These are phyloP conservation scores for Geotrichum candidum DNA, from an alignment of 1,139 yeast genomes.

Conservation along the genomic window DNA sequence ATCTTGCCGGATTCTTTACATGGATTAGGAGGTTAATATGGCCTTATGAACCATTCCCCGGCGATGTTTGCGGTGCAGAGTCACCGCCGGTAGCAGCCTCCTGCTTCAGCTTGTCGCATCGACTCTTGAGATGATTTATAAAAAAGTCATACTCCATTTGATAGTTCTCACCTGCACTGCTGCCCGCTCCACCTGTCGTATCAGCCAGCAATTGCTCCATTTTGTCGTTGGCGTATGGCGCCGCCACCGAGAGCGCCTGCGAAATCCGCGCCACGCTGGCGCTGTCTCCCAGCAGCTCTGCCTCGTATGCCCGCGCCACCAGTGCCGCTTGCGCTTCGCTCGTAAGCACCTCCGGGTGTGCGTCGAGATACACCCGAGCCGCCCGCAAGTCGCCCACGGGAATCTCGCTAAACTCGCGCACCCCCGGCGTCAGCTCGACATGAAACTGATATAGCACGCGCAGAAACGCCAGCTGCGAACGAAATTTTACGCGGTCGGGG, in stretches of 20 bases:
- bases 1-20: too few relatives aligned
- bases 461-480: neutral
- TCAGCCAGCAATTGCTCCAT: neutral
- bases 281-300: neutral
- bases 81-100: neutral
- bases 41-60: too few relatives aligned
- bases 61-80: neutral
- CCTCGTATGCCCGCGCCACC: neutral
- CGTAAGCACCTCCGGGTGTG: slow-evolving; percentile 52
- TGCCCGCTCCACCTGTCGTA: neutral
- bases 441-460: neutral
- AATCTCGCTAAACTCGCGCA: slow-evolving; percentile 52
- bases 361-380: slow-evolving; percentile 48
- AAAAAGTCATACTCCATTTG: neutral
- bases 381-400: slow-evolving; percentile 43
- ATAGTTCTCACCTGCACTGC: neutral
- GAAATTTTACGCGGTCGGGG: slow-evolving; percentile 56
- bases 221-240: neutral
- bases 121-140: neutral
- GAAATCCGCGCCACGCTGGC: neutral
- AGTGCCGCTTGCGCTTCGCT: neutral
- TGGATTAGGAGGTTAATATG: too few relatives aligned
- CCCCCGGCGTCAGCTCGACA: neutral
- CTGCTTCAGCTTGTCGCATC: neutral
- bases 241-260: neutral